Evolutionary conservation across 148 eudicot species (phyloP).

Genomic region (Polygonum maritimum): DNA sequence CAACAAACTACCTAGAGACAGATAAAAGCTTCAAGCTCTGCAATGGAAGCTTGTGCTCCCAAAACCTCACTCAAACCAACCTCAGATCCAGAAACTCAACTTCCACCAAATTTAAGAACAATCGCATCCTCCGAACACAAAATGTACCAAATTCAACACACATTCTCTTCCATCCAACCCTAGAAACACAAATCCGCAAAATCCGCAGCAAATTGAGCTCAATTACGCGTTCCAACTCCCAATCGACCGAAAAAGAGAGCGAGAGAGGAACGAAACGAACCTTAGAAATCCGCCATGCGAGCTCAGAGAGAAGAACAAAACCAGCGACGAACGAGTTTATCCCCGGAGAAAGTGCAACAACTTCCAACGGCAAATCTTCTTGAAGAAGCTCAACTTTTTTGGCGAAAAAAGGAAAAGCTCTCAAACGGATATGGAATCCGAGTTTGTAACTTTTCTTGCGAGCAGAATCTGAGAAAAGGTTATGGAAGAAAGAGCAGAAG

Average conservation of each 20-base stretch:
- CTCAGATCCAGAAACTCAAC: neutral
- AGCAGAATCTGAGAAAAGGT: neutral
- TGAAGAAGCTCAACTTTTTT: conserved; percentile 11
- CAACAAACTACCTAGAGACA: neutral
- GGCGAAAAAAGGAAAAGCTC: neutral
- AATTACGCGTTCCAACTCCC: neutral
- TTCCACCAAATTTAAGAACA: neutral
- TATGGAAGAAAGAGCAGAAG: neutral
- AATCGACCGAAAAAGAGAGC: neutral
- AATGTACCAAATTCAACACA: neutral
- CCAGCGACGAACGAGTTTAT: neutral
- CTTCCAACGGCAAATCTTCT: conserved; percentile 34
- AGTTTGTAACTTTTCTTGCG: neutral
- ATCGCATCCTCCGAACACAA: neutral
- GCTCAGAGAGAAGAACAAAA: neutral
- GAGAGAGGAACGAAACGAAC: neutral
- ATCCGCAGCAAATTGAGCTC: neutral
- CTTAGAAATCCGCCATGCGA: neutral
- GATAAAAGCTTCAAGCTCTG: neutral
- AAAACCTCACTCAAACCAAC: neutral
- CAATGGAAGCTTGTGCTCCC: neutral
- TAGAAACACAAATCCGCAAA: neutral
- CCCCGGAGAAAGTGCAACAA: neutral
- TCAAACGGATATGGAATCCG: conserved; percentile 3
- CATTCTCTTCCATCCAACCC: conserved; percentile 2